These are phyloP conservation scores for Radiomyces spectabilis DNA, from an alignment of 192 early-diverging fungal species.

Conservation along the genomic window DNA sequence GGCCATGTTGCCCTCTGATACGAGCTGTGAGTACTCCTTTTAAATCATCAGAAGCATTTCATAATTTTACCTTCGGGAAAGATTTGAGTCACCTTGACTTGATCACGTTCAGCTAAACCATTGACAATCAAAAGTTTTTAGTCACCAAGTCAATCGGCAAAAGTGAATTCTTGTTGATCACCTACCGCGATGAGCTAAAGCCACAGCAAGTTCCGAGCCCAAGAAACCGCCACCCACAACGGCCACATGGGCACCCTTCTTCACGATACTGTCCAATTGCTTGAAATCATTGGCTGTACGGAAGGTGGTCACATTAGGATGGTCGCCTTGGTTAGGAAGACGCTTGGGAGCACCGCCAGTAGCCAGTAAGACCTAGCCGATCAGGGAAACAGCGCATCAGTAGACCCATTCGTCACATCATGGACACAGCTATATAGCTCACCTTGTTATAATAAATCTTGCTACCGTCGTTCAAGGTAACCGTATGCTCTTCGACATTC, in stretches of 20 bases:
- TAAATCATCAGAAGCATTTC: no score
- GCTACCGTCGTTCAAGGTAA: constrained; percentile 42
- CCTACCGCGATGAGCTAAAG: constrained; percentile 40
- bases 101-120: constrained; percentile 27
- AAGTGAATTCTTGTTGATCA: background rate
- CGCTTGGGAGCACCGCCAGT: constrained; percentile 53
- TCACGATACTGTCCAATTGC: constrained; percentile 32
- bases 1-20: constrained; percentile 46
- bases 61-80: constrained; percentile 42
- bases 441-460: constrained; percentile 45
- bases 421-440: no score
- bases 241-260: constrained; percentile 40
- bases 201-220: constrained; percentile 54
- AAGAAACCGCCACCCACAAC: constrained; percentile 60
- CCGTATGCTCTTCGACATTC: constrained; percentile 41
- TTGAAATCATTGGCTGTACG: constrained; percentile 49
- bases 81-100: constrained; percentile 48
- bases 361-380: constrained; percentile 49
- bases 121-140: background rate
- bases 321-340: constrained; percentile 25
- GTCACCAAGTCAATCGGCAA: background rate
- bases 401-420: no score
- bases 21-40: background rate
- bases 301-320: constrained; percentile 42
- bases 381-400: background rate